Evolutionary conservation across 2,329 filamentous ascomycete genomes (phyloP), one percentile per base, ranked within the genome.

Genomic region (Fusarium foetens): DNA sequence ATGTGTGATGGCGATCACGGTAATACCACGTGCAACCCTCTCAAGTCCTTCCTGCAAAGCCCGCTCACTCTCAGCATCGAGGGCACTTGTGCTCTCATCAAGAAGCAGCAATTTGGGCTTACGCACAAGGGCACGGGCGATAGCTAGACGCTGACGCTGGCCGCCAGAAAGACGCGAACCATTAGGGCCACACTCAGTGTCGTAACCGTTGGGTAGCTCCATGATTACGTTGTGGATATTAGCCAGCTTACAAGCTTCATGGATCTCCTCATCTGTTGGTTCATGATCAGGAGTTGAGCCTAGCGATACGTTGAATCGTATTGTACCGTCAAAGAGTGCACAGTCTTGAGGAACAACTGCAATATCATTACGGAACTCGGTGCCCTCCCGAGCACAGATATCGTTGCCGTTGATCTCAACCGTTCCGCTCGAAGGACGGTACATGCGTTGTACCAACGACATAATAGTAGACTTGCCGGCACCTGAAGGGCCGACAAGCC

Each of bases 81-180:
- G 85, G 7, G 92, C 92, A 45, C 90, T 93, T 0, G 94, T 97
- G 35, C 92, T 92, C 83, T 97, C 94, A 75, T 97, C 94, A 1
- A 97, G 85, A 42, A 97, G 87, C 23, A 97, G 81, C 3, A 97
- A 85, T 51, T 91, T 87, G 0, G 94, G 94, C 68, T 89, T 87
- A 1, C 93, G 87, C 6, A 94, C 87, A 6, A 95, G 84, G 0
- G 93, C 93, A 29, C 94, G 86, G 0, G 94, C 93, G 76, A 97
- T 95, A 1, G 91, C 90, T 19, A 97, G 81, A 2, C 93, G 88
- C 80, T 97, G 94, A 21, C 91, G 89, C 79, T 97, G 94, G 0
- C 94, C 94, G 4, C 93, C 94, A 0, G 92, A 94, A 6, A 97
- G 81, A 27, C 91, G 87, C 0, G 92, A 91, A 5, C 92, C 93